A percentile compares a stretch with the other conserved stretches of the same genome.
Evolutionary conservation across 805 yeast genomes (phyloP).

Genomic region (Ogataea pignaliae): DNA sequence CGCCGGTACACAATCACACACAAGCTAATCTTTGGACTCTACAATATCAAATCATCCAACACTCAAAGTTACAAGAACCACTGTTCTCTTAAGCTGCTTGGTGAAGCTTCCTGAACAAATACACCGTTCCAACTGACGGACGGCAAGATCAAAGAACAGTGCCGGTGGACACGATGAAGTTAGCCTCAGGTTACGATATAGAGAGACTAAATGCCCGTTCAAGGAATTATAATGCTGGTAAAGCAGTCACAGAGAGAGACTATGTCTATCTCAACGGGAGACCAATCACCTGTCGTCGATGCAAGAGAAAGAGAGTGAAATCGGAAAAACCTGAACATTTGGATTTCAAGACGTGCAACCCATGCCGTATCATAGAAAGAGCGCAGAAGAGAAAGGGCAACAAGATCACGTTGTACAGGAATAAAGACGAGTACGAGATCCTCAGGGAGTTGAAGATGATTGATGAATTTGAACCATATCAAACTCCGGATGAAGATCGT

Average conservation of each 20-base stretch:
- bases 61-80: no score
- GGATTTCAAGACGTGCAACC: constrained; percentile 55
- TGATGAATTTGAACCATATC: constrained; percentile 8
- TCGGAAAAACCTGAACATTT: constrained; percentile 54
- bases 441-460: constrained; percentile 10
- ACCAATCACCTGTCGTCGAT: constrained; percentile 48
- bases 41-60: no score
- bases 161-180: constrained; percentile 6
- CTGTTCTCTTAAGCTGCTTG: no score
- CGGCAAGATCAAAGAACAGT: no score
- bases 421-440: constrained; percentile 13
- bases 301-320: constrained; percentile 51
- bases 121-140: no score
- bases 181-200: constrained; percentile 16
- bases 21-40: no score
- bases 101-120: no score
- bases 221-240: constrained; percentile 11
- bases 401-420: constrained; percentile 17
- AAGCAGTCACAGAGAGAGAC: constrained; percentile 10
- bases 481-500: constrained; percentile 4
- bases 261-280: constrained; percentile 26
- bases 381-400: constrained; percentile 30
- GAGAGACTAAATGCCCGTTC: constrained; percentile 14
- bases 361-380: constrained; percentile 53
- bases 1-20: no score